Evolutionary conservation across 2,329 filamentous ascomycete species (phyloP).

Genomic region (Ceratocystis colombiana): DNA sequence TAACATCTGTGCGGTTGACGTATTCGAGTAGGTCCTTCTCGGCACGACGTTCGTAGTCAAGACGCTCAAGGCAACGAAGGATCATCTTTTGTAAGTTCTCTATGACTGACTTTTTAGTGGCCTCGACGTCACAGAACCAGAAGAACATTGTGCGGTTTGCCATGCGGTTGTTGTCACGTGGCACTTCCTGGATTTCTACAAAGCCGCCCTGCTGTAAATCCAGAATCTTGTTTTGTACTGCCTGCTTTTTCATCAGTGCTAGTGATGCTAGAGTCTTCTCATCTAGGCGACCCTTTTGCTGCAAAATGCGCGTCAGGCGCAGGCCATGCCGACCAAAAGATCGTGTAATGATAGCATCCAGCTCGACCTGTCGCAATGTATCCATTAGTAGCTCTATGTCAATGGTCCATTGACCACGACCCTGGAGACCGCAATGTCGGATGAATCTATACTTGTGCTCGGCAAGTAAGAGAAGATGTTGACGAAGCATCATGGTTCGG

Average conservation of each 20-base stretch:
- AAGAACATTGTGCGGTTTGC: constrained; percentile 80
- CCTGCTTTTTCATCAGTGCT: constrained; percentile 72
- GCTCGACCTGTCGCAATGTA: constrained; percentile 61
- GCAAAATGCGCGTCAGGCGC: constrained; percentile 74
- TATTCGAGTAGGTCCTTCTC: constrained; percentile 66
- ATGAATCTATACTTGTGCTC: constrained; percentile 61
- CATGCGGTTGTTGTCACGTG: constrained; percentile 71
- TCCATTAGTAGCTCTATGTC: constrained; percentile 67
- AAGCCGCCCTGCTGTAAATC: constrained; percentile 78
- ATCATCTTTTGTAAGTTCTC: constrained; percentile 84
- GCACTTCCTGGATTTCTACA: constrained; percentile 87
- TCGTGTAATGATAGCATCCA: constrained; percentile 72
- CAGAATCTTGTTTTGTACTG: constrained; percentile 74
- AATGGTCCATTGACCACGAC: constrained; percentile 68
- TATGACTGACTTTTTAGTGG: constrained; percentile 58
- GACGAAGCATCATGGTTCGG: constrained; percentile 33
- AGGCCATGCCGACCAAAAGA: constrained; percentile 66
- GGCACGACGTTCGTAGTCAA: constrained; percentile 63
- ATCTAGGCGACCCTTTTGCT: constrained; percentile 83
- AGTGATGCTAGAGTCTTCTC: constrained; percentile 77
- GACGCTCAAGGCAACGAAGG: constrained; percentile 70
- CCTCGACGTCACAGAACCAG: constrained; percentile 77
- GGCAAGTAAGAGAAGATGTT: constrained; percentile 62
- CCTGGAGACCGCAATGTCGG: constrained; percentile 52
- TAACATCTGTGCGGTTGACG: constrained; percentile 74